Conservation (phyloP, 805 yeast genomes). For the Priceomyces haplophilus region DNA sequence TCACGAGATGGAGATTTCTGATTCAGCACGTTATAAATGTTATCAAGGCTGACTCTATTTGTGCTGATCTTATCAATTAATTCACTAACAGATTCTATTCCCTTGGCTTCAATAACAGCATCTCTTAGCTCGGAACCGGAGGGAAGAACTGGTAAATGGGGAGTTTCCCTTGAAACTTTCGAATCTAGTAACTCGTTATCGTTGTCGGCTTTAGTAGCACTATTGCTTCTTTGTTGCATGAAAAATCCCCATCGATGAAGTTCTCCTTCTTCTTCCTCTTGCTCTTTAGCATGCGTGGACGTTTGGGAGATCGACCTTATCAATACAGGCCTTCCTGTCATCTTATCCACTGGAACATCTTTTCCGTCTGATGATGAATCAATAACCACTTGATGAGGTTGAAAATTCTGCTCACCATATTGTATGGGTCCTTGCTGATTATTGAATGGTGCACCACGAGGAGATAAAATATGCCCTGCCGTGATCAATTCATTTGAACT, state of each 20-base stretch:
- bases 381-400: slow-evolving; percentile 71
- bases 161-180: slow-evolving; percentile 15
- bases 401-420: slow-evolving; percentile 25
- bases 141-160: slow-evolving; percentile 43
- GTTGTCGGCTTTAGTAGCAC: slow-evolving; percentile 11
- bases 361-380: slow-evolving; percentile 56
- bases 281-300: slow-evolving; percentile 64
- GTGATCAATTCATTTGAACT: slow-evolving; percentile 49
- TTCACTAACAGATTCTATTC: slow-evolving; percentile 66
- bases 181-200: slow-evolving; percentile 6
- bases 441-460: slow-evolving; percentile 27
- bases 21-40: slow-evolving; percentile 34
- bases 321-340: slow-evolving; percentile 70
- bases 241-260: slow-evolving; percentile 83
- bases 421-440: slow-evolving; percentile 19
- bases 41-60: slow-evolving; percentile 50
- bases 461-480: slow-evolving; percentile 53
- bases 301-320: slow-evolving; percentile 64
- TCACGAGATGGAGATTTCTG: neutral
- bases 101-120: slow-evolving; percentile 70
- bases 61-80: slow-evolving; percentile 62
- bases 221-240: slow-evolving; percentile 56
- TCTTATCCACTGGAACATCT: slow-evolving; percentile 56
- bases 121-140: slow-evolving; percentile 55
- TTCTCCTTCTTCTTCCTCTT: slow-evolving; percentile 91